Percentiles rank a stretch among this genome's conserved stretches.
Evolutionary conservation across 805 yeast genomes (phyloP).

Genomic region (Suhomyces sp.): DNA sequence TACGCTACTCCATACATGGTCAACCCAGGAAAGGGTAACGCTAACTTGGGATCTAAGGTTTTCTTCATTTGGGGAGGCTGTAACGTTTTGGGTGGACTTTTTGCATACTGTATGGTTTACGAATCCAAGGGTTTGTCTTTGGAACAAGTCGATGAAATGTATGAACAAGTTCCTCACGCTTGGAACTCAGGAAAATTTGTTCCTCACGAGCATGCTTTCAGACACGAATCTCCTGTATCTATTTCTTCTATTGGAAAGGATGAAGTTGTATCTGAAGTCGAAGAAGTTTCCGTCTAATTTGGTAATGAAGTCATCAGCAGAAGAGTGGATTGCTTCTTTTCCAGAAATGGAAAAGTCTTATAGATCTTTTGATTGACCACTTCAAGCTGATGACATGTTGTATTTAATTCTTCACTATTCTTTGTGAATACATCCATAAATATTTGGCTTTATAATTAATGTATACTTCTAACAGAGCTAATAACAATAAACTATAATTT

Average conservation of each 20-base stretch:
- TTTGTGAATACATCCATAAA: background rate
- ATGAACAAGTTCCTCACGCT: constrained; percentile 29
- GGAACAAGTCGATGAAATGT: constrained; percentile 43
- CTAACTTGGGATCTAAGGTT: constrained; percentile 39
- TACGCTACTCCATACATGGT: constrained; percentile 44
- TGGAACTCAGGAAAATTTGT: constrained; percentile 32
- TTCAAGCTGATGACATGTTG: background rate
- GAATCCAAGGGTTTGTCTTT: constrained; percentile 43
- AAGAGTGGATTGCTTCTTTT: too few species aligned
- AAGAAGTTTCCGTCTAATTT: constrained; percentile 22
- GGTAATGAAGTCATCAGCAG: background rate
- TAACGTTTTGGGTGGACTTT: constrained; percentile 32
- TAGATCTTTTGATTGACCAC: too few species aligned
- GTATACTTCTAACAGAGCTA: background rate
- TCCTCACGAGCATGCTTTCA: constrained; percentile 37
- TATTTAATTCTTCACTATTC: constrained; percentile 4
- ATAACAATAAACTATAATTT: too few species aligned
- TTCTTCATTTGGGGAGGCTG: constrained; percentile 45
- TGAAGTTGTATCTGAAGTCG: constrained; percentile 26
- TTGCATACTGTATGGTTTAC: constrained; percentile 33
- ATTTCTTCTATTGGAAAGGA: constrained; percentile 19
- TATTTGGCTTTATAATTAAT: background rate
- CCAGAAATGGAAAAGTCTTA: too few species aligned
- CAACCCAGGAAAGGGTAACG: constrained; percentile 37
- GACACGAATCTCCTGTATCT: constrained; percentile 18